phyloP scores from a whole-genome alignment of 805 yeast genomes.

The Teunomyces stri region DNA sequence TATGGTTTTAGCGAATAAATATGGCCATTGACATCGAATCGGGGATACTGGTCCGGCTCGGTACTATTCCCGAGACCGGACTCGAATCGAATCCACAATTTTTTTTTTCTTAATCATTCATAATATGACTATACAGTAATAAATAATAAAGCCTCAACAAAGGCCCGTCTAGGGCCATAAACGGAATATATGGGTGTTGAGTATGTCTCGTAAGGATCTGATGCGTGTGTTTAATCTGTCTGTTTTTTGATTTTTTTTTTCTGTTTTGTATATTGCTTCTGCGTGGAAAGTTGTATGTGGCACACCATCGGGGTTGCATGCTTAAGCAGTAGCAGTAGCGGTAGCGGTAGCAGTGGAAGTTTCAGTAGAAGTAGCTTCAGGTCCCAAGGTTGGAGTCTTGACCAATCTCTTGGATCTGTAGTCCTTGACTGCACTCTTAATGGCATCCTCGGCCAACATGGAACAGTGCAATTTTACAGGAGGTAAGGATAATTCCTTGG shows the following conservation, averaged over 20 bases:
- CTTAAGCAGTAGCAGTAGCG: constrained; percentile 17
- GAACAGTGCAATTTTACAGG: constrained; percentile 98
- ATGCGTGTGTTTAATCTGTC: not conserved
- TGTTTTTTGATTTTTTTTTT: not conserved
- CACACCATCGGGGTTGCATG: not conserved
- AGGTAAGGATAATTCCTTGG: constrained; percentile 90
- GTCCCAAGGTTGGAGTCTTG: constrained; percentile 57
- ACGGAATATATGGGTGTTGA: constrained; percentile 1
- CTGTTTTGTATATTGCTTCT: not conserved
- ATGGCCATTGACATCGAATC: not conserved
- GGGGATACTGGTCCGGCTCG: not conserved
- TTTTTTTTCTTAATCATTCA: not conserved
- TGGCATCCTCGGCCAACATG: constrained; percentile 98
- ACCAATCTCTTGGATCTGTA: constrained; percentile 75
- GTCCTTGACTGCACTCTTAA: constrained; percentile 94
- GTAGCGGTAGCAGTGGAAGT: not conserved
- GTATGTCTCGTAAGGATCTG: not conserved
- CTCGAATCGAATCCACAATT: not conserved
- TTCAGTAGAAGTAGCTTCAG: constrained; percentile 5
- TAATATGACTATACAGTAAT: constrained; percentile 1
- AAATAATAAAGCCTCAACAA: constrained; percentile 1
- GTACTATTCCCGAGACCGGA: constrained; percentile 3
- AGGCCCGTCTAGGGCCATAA: constrained; percentile 1
- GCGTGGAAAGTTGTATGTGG: not conserved
- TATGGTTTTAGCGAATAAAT: constrained; percentile 7